These are phyloP conservation scores for Fusarium illudens DNA, from an alignment of 2,329 filamentous ascomycete genomes.

Conservation along the genomic window DNA sequence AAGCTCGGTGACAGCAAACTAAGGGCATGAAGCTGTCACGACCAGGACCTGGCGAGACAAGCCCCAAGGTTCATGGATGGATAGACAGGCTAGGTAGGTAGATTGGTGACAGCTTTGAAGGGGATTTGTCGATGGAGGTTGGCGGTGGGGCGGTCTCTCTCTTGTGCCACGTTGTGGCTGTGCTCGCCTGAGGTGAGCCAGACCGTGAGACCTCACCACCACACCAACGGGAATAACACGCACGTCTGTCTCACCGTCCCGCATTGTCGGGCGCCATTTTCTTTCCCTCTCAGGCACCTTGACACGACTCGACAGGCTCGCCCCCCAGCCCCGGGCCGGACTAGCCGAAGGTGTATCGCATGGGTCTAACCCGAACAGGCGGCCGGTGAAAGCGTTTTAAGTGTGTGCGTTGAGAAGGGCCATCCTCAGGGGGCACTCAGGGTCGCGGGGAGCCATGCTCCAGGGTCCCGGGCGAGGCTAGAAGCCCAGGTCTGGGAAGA, in stretches of 20 bases:
- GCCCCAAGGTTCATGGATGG: conserved; percentile 24
- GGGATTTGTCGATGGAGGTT: conserved; percentile 30
- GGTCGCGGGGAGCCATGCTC: conserved; percentile 22
- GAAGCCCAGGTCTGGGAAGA: conserved; percentile 21
- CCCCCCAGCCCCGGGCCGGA: conserved; percentile 22
- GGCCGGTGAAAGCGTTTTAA: conserved; percentile 28
- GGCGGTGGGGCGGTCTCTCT: conserved; percentile 28
- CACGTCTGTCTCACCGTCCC: conserved; percentile 10
- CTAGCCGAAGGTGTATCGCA: conserved; percentile 36
- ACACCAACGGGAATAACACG: conserved; percentile 20
- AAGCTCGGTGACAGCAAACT: conserved; percentile 13
- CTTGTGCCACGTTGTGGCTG: conserved; percentile 33
- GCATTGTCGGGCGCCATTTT: conserved; percentile 2
- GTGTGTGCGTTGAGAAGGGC: conserved; percentile 15
- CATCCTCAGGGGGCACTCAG: conserved; percentile 14
- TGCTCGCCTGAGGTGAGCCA: conserved; percentile 16
- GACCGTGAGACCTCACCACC: not conserved
- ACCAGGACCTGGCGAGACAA: conserved; percentile 16
- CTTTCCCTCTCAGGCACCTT: conserved; percentile 1
- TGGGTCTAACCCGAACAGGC: conserved; percentile 27
- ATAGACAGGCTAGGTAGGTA: conserved; percentile 21
- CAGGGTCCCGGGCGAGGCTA: conserved; percentile 8
- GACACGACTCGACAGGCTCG: not conserved
- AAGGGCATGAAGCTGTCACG: conserved; percentile 27
- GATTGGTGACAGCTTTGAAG: conserved; percentile 19